A percentile compares a stretch with the other conserved stretches of the same genome.
These are phyloP conservation scores for Cyberlindnera xylosilytica DNA, from an alignment of 805 yeast species.

Conservation along the genomic window DNA sequence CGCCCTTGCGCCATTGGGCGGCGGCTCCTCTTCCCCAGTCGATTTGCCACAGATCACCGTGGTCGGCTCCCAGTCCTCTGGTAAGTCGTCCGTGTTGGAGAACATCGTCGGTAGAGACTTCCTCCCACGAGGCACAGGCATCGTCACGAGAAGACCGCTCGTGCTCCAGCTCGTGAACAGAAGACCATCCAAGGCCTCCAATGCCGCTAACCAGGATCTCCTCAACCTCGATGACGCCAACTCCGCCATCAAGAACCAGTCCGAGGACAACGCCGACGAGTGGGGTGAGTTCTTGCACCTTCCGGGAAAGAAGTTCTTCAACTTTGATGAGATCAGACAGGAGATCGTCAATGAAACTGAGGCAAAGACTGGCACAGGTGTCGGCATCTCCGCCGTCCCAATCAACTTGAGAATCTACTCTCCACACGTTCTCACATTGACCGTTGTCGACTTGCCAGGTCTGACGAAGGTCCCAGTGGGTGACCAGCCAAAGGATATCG, in stretches of 20 bases:
- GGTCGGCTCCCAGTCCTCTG: conserved; percentile 88
- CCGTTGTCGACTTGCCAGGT: conserved; percentile 95
- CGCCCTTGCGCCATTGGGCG: conserved; percentile 85
- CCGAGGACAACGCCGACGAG: conserved; percentile 70
- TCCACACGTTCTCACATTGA: conserved; percentile 86
- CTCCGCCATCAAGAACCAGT: conserved; percentile 44
- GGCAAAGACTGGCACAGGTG: conserved; percentile 89
- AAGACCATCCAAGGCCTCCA: conserved; percentile 38
- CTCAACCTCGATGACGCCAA: conserved; percentile 33
- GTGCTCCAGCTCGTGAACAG: conserved; percentile 77
- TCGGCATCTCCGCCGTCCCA: conserved; percentile 89
- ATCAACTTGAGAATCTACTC: conserved; percentile 90
- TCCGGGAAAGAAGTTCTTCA: conserved; percentile 77
- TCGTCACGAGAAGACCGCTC: conserved; percentile 86
- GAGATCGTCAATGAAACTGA: conserved; percentile 92
- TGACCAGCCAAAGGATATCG: conserved; percentile 97
- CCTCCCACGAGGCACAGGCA: conserved; percentile 89
- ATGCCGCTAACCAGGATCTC: conserved; percentile 27
- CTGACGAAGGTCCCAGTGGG: conserved; percentile 97
- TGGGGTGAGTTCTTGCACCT: conserved; percentile 97
- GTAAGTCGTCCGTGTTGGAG: conserved; percentile 86
- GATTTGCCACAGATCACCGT: conserved; percentile 95
- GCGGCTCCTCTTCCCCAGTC: conserved; percentile 75
- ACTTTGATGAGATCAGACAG: conserved; percentile 75
- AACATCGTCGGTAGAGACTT: conserved; percentile 91